phyloP scores from a whole-genome alignment of 225 moss, liverwort and hornwort genomes.

The Climacium dendroides region DNA sequence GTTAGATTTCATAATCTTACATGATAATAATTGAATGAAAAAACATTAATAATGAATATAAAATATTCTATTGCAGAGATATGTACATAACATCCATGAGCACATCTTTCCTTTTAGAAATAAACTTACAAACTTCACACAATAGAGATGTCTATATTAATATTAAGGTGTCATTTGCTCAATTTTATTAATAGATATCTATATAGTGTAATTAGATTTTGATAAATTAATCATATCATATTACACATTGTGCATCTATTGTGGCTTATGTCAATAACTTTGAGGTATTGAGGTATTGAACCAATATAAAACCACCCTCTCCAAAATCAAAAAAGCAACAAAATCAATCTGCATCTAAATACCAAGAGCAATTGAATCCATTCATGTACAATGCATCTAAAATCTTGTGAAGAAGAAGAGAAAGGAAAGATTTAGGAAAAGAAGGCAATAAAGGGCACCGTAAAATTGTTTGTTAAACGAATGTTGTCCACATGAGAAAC shows the following conservation, averaged over 20 bases:
- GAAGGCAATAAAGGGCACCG: rapidly evolving
- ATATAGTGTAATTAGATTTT: no score
- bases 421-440: background rate
- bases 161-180: background rate
- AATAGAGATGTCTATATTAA: background rate
- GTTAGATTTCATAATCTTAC: background rate
- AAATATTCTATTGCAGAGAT: background rate
- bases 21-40: background rate
- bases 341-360: background rate
- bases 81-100: background rate
- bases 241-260: background rate
- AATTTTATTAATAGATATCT: no score
- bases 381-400: background rate
- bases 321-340: background rate
- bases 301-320: background rate
- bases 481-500: background rate
- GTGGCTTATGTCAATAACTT: background rate
- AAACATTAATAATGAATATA: background rate
- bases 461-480: background rate
- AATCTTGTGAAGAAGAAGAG: background rate
- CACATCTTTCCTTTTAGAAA: background rate
- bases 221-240: rapidly evolving
- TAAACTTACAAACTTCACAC: no score
- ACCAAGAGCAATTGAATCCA: background rate
- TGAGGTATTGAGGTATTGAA: no score